These are phyloP conservation scores for Lentithecium fluviatile DNA, from an alignment of 495 filamentous ascomycete genomes.

Conservation along the genomic window DNA sequence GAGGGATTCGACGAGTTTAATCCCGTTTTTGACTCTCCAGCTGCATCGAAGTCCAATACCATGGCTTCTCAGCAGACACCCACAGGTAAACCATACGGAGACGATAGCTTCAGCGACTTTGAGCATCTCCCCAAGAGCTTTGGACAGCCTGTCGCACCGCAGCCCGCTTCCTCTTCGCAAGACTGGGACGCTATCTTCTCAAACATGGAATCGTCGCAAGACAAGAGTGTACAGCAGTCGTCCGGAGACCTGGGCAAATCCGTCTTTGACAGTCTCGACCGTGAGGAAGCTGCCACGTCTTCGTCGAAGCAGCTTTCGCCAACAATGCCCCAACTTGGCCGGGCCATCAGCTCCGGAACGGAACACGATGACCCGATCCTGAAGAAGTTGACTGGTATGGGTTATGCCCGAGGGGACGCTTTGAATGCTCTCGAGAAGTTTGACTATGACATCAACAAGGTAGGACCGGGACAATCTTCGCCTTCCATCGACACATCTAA, in stretches of 20 bases:
- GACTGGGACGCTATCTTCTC: conserved; percentile 98
- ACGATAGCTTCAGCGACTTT: conserved; percentile 55
- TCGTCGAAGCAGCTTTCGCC: conserved; percentile 27
- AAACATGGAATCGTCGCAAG: conserved; percentile 61
- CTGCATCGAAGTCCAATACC: conserved; percentile 50
- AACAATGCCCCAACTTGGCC: conserved; percentile 51
- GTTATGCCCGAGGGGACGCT: conserved; percentile 76
- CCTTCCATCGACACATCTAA: neutral
- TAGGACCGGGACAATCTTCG: conserved; percentile 39
- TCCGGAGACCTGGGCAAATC: conserved; percentile 22
- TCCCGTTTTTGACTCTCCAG: conserved; percentile 59
- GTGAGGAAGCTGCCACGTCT: conserved; percentile 24
- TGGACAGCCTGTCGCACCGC: conserved; percentile 39
- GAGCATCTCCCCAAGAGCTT: conserved; percentile 40
- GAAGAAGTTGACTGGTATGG: conserved; percentile 88
- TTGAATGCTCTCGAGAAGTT: conserved; percentile 85
- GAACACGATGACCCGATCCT: conserved; percentile 89
- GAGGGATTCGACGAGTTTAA: conserved; percentile 67
- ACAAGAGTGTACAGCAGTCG: conserved; percentile 22
- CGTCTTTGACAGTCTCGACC: conserved; percentile 25
- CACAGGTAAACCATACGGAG: conserved; percentile 51
- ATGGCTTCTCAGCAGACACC: conserved; percentile 56
- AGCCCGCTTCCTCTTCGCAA: conserved; percentile 52
- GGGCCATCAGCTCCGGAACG: conserved; percentile 70
- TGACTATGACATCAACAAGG: conserved; percentile 94